phyloP scores from a whole-genome alignment of 2,329 filamentous ascomycete species.

The Venturia nashicola region DNA sequence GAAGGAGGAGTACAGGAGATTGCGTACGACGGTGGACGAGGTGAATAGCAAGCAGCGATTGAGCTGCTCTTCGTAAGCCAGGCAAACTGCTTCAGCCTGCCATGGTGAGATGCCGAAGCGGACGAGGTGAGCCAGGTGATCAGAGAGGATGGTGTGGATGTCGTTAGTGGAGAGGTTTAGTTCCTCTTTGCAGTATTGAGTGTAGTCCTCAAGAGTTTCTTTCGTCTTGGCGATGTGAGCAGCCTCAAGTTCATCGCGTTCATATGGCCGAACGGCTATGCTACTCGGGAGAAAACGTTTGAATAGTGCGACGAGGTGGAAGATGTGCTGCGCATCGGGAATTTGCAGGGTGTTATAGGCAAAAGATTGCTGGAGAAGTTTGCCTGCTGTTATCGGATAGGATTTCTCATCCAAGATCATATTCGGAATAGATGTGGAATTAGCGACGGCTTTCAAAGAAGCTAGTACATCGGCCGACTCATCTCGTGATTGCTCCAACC shows the following conservation, averaged over 20 bases:
- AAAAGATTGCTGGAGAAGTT: conserved; percentile 3
- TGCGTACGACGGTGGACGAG: conserved; percentile 44
- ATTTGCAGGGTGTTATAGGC: background rate
- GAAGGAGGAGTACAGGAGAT: conserved; percentile 41
- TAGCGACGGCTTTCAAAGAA: background rate
- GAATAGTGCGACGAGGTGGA: conserved; percentile 6
- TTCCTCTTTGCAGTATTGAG: conserved; percentile 3
- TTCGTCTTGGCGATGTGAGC: background rate
- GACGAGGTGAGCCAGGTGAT: conserved; percentile 27
- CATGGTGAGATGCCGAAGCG: conserved; percentile 33
- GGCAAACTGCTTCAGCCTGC: conserved; percentile 43
- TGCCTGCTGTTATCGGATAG: conserved; percentile 4
- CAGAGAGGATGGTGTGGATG: conserved; percentile 28
- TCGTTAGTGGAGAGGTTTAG: conserved; percentile 6
- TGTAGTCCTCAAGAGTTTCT: conserved; percentile 4
- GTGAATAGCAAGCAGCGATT: conserved; percentile 33
- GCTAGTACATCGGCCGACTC: background rate
- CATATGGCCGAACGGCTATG: background rate
- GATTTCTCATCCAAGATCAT: background rate
- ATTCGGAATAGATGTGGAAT: background rate
- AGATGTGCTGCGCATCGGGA: conserved; percentile 8
- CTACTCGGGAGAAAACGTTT: conserved; percentile 4
- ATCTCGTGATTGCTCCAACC: background rate
- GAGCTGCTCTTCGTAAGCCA: conserved; percentile 45
- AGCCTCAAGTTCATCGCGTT: background rate